phyloP scores from a whole-genome alignment of 768 basidiomycete species.

The Mycena leptocephala region DNA sequence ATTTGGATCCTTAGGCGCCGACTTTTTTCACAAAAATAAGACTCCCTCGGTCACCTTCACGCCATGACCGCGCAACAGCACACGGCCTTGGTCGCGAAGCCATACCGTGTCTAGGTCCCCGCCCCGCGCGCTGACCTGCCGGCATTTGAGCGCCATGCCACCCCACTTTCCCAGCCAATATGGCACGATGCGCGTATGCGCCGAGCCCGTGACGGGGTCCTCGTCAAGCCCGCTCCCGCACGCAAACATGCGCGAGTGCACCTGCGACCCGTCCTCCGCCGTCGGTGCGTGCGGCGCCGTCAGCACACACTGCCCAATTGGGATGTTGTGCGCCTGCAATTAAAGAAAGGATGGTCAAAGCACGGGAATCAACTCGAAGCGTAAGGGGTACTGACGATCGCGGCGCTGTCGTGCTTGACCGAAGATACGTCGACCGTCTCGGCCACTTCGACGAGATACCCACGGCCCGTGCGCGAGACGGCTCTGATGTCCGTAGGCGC shows the following conservation, averaged over 20 bases:
- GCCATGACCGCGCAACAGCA: conserved; percentile 25
- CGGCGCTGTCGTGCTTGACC: conserved; percentile 7
- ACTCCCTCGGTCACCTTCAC: conserved; percentile 17
- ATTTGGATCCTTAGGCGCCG: background rate
- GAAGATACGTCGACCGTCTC: conserved; percentile 29
- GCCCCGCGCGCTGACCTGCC: conserved; percentile 26
- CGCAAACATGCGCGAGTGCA: conserved; percentile 35
- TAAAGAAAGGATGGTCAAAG: background rate
- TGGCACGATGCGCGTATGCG: conserved; percentile 35
- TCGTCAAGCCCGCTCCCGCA: conserved; percentile 26
- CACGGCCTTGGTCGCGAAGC: conserved; percentile 26
- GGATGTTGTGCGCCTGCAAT: conserved; percentile 21
- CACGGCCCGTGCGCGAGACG: conserved; percentile 13
- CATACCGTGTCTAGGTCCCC: conserved; percentile 30
- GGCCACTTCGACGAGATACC: conserved; percentile 27
- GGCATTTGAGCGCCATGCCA: conserved; percentile 23
- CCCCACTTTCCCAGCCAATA: conserved; percentile 29
- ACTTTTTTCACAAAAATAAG: background rate
- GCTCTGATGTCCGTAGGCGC: conserved; percentile 22
- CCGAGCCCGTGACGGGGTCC: conserved; percentile 35
- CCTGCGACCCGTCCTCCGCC: conserved; percentile 20
- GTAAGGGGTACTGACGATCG: conserved; percentile 6
- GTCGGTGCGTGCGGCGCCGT: conserved; percentile 31
- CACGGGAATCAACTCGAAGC: background rate
- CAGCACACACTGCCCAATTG: conserved; percentile 24